Evolutionary conservation across 345 rosid genomes (phyloP).

Genomic region (Camelina hispida): DNA sequence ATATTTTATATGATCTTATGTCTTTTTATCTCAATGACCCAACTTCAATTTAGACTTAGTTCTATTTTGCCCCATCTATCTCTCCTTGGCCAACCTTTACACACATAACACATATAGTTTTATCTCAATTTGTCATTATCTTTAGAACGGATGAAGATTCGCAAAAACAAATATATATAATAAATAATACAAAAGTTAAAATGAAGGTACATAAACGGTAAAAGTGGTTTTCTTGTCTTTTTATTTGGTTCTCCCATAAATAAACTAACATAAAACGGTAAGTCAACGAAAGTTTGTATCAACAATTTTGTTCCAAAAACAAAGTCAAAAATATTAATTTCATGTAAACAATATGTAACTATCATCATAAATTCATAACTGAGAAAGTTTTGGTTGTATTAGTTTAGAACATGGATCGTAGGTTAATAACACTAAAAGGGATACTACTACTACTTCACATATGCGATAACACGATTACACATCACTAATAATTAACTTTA

Average conservation of each 20-base stretch:
- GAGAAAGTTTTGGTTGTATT: conserved; percentile 23
- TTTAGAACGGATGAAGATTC: conserved; percentile 13
- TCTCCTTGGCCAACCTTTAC: conserved; percentile 40
- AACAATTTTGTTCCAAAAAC: neutral
- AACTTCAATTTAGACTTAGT: conserved; percentile 37
- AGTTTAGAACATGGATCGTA: neutral
- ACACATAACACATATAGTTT: neutral
- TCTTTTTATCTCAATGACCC: conserved; percentile 29
- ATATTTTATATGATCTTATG: neutral
- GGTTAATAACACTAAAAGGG: conserved; percentile 1
- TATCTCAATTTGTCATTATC: conserved; percentile 19
- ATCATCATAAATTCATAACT: conserved; percentile 16
- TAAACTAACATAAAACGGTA: neutral
- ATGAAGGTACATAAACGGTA: conserved; percentile 24
- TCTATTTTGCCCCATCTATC: conserved; percentile 31
- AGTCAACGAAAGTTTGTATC: conserved; percentile 30
- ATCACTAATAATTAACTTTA: neutral
- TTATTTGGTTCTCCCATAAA: neutral
- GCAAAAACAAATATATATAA: neutral
- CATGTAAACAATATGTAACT: neutral
- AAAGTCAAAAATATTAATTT: neutral
- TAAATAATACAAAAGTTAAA: conserved; percentile 10
- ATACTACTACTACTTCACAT: neutral
- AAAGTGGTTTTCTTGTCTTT: conserved; percentile 25
- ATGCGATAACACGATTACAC: neutral